Evolutionary conservation across 306 rosid genomes (phyloP), one percentile per base, ranked within the genome.

Genomic region (Myrica gale): DNA sequence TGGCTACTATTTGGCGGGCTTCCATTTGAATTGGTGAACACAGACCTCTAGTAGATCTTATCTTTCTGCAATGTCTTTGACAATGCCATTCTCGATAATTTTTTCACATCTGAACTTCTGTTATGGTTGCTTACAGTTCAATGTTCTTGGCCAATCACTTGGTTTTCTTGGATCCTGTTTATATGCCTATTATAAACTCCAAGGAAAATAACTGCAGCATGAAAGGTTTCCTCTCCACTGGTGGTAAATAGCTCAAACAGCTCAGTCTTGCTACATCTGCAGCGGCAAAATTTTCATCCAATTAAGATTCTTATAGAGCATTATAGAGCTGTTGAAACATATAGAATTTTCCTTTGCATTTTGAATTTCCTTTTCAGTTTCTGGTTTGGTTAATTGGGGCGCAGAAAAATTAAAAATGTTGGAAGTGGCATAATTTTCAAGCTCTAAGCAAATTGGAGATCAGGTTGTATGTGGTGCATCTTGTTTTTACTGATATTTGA

Each of bases 111-210:
- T 44, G 54, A 55, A 70, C 23, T 21, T 32, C 68, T 67, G 37
- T 32, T 50, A 54, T 72, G n/a, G 65, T 73, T 46, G 74, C 61
- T 65, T 47, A 26, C 68, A 87, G 93, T 37, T 88, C 55, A 91
- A 93, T 78, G 81, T 93, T 72, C 83, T 88, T 44, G 92, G 97
- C 32, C 96, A 91, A 78, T 76, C 87, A 61, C 81, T 90, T 76
- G 87, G 96, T 72, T 88, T 91, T 75, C 26, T 91, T 32, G 98
- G 98, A 6, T 90, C 96, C 21, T 80, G 88, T 79, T 76, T 90
- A 54, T 90, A 93, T 81, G 93, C 98, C 44, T 88, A 69, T 62
- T 88, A 81, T 74, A 90, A 93, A 79, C 76, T 90, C 70, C 84
- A 62, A 76, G 94, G 89, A 78, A 83, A 81, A 57, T 93, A 82